Conservation (phyloP, 768 basidiomycete genomes). For the Coprinellus micaceus region DNA sequence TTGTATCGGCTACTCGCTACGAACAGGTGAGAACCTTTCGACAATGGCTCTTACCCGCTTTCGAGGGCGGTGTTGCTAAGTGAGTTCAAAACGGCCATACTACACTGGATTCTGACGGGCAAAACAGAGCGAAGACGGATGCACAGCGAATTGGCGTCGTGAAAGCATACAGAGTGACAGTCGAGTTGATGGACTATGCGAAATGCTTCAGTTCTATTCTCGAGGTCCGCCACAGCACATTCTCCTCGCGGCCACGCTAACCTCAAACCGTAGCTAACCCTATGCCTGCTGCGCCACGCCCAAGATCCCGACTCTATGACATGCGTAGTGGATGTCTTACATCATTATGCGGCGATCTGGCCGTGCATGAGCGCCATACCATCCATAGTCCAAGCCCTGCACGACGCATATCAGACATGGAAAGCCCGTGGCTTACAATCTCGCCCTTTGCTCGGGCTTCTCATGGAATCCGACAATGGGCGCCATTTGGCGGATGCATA, state of each 20-base stretch:
- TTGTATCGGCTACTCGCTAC: constrained; percentile 59
- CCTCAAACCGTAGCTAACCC: constrained; percentile 40
- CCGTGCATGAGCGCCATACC: constrained; percentile 65
- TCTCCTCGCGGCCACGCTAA: too few relatives aligned
- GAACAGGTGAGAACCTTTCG: constrained; percentile 70
- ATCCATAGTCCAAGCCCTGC: constrained; percentile 55
- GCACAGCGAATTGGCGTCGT: constrained; percentile 36
- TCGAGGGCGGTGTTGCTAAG: constrained; percentile 52
- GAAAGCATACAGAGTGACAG: constrained; percentile 52
- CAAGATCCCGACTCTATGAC: constrained; percentile 50
- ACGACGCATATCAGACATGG: constrained; percentile 59
- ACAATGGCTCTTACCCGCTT: constrained; percentile 72
- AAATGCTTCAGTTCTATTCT: constrained; percentile 67
- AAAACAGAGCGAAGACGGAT: constrained; percentile 21
- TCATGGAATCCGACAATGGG: constrained; percentile 64
- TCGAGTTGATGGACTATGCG: constrained; percentile 57
- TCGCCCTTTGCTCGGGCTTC: constrained; percentile 56
- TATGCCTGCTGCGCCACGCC: constrained; percentile 51
- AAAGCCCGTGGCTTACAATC: constrained; percentile 63
- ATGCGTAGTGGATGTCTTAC: constrained; percentile 67
- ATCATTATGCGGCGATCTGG: constrained; percentile 72
- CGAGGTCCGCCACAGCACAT: too few relatives aligned
- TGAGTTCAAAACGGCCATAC: constrained; percentile 31
- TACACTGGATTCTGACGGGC: too few relatives aligned
- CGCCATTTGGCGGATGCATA: constrained; percentile 50